phyloP scores from a whole-genome alignment of 2,329 filamentous ascomycete species.

The Sporothrix schenckii region DNA sequence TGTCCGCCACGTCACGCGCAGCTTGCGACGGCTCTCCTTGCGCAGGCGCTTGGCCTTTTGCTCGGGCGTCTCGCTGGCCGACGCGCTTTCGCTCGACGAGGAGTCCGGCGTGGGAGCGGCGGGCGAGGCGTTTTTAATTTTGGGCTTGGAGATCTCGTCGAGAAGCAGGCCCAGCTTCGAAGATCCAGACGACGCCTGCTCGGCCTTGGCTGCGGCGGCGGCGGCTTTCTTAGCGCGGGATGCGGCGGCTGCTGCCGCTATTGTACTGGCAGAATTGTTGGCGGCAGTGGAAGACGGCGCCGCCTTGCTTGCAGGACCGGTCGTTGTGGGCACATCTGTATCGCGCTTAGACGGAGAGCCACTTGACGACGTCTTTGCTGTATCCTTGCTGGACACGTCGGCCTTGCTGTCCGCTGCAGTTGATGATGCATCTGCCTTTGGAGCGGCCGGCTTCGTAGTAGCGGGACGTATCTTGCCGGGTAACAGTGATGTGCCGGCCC shows the following conservation, averaged over 20 bases:
- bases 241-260: slow-evolving; percentile 15
- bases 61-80: slow-evolving; percentile 65
- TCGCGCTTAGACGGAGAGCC: slow-evolving; percentile 27
- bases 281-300: neutral
- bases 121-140: slow-evolving; percentile 50
- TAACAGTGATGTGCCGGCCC: slow-evolving; percentile 43
- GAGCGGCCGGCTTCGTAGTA: slow-evolving; percentile 45
- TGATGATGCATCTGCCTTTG: slow-evolving; percentile 24
- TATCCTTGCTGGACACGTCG: slow-evolving; percentile 8
- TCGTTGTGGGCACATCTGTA: neutral
- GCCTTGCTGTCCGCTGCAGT: slow-evolving; percentile 32
- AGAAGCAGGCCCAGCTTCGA: slow-evolving; percentile 60
- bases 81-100: slow-evolving; percentile 48
- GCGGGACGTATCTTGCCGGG: slow-evolving; percentile 54
- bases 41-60: slow-evolving; percentile 68
- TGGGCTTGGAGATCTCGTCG: slow-evolving; percentile 55
- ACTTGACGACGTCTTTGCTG: slow-evolving; percentile 9
- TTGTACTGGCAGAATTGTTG: neutral
- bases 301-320: neutral
- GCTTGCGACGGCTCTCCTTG: slow-evolving; percentile 70
- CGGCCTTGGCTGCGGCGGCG: slow-evolving; percentile 39
- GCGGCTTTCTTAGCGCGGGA: slow-evolving; percentile 38
- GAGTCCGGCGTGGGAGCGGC: slow-evolving; percentile 44
- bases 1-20: slow-evolving; percentile 72
- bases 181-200: slow-evolving; percentile 41